Base-by-base conservation (phyloP, 805 yeast species). In the Teunomyces lycoperdinae region DNA sequence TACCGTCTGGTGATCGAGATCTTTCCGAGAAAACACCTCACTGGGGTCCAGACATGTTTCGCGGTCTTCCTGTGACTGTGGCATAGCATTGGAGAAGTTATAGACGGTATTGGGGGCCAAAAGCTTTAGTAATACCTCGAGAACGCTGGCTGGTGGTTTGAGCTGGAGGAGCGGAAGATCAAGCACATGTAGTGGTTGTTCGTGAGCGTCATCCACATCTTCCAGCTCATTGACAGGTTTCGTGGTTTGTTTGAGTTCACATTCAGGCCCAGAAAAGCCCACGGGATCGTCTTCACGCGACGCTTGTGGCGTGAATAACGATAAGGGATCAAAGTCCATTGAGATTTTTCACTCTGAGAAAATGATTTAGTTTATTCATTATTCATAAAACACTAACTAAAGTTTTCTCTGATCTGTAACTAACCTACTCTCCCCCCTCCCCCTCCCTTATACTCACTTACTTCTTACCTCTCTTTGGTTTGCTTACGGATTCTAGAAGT, bases 101-200 rank as follows among this genome's bases (percentile, higher is more conserved):
- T 74, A 72, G 24, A 77, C 75, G 17, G 70, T 71, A 16, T 72
- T 73, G 0, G 80, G 81, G 4, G 76, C 61, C 33, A 86, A 61
- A 2, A 85, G 64, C 39, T 68, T 62, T 3, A 87, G 61, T 1
- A 84, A 56, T 1, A 76, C 62, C 2, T 66, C 13, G 0, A 85
- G 55, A 0, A 78, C 81, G 1, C 51, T 58, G 5, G 61, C 60
- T 0, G 87, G 80, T 0, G 88, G 84, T 14, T 63, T 58, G 9
- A 54, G 56, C 5, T 66, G 64, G n/a, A 79, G 52, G 3, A 63
- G 56, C 0, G 94, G 92, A 2, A 86, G 63, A 57, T 87, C 92
- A 4, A 84, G 67, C 0, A 77, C 57, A 48, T 82, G 84, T 1
- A 84, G 53, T 0, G 77, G 75, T 1, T 60, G 61, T 50, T 57